Evolutionary conservation across 2,329 filamentous ascomycete species (phyloP), one percentile per base, ranked within the genome.

Genomic region (Blastomyces emzantsi): DNA sequence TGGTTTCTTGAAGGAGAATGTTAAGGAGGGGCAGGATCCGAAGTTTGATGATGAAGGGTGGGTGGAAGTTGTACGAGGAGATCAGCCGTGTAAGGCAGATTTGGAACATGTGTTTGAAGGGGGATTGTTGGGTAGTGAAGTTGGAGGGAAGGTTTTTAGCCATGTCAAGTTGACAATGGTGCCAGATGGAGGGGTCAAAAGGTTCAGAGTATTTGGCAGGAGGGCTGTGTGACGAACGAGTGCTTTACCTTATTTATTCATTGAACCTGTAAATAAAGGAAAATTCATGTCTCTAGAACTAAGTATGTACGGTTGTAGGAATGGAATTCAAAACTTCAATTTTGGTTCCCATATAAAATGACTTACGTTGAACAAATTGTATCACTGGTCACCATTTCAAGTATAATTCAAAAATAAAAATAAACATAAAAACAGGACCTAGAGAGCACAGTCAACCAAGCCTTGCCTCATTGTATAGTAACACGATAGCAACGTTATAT

Each of bases 141-240:
- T 92, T 92, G 90, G 90, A 52, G 84, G 85, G 47, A 82, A 80
- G 72, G 78, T 80, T 2, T 89, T 90, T 71, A 91, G 89, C 15
- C 92, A 94, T 77, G 86, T 92, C 28, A 97, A 96, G 82, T 80
- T 97, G 73, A 89, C 90, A 43, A 94, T 97, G 73, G 90, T 96
- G 69, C 93, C 93, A 0, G 92, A 97, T 75, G 92, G 93, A 43
- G 92, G 93, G 30, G 89, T 97, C 2, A 96, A 96, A 85, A 82
- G 92, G 67, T 83, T 97, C 68, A 85, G 91, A 56, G 85, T 93
- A 1, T 87, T 90, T 74, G 90, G 88, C 2, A 86, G 82, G 71
- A 81, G 86, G 68, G 55, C 45, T 25, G 36, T 17, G 6, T 58
- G 55, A 58, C 2, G 52, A 39, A 36, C 8, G 33, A 7, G 7